Conservation (phyloP, 208 protist species). For the Leishmania aethiopica region DNA sequence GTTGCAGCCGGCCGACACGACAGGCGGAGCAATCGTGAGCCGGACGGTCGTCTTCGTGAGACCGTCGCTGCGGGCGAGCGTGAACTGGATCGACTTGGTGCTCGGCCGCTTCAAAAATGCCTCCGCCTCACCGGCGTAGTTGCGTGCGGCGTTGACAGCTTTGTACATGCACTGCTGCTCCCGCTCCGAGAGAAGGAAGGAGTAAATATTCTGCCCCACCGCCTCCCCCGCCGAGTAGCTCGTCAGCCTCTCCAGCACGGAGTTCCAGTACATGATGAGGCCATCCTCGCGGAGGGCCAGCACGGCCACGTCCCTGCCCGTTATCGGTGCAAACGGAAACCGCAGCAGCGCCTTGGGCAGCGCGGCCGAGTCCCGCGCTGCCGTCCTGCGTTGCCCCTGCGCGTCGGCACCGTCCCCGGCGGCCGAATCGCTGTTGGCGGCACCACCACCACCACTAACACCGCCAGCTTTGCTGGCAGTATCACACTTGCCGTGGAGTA, state of each 20-base stretch:
- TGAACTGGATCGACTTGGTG: conserved; percentile 44
- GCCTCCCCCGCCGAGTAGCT: conserved; percentile 69
- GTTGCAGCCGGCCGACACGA: conserved; percentile 54
- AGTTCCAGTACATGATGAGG: conserved; percentile 77
- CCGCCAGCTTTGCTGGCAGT: neutral
- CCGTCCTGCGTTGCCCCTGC: neutral
- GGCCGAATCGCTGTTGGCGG: neutral
- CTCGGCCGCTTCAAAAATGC: conserved; percentile 40
- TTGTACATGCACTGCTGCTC: conserved; percentile 78
- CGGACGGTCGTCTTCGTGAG: conserved; percentile 69
- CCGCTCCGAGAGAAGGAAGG: conserved; percentile 65
- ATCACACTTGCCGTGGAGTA: conserved; percentile 28
- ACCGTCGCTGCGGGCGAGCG: conserved; percentile 72
- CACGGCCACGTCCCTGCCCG: conserved; percentile 30
- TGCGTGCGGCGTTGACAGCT: conserved; percentile 54
- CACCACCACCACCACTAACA: conserved; percentile 2
- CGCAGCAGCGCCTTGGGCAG: conserved; percentile 24
- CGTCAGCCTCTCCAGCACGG: conserved; percentile 58
- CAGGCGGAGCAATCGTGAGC: conserved; percentile 60
- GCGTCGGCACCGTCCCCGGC: neutral
- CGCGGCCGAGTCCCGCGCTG: neutral
- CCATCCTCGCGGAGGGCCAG: conserved; percentile 86
- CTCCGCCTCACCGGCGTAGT: conserved; percentile 70
- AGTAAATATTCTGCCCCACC: conserved; percentile 85
- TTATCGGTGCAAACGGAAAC: conserved; percentile 32